Evolutionary conservation across 2,329 filamentous ascomycete species (phyloP).

Genomic region (Davidsoniella eucalypti): DNA sequence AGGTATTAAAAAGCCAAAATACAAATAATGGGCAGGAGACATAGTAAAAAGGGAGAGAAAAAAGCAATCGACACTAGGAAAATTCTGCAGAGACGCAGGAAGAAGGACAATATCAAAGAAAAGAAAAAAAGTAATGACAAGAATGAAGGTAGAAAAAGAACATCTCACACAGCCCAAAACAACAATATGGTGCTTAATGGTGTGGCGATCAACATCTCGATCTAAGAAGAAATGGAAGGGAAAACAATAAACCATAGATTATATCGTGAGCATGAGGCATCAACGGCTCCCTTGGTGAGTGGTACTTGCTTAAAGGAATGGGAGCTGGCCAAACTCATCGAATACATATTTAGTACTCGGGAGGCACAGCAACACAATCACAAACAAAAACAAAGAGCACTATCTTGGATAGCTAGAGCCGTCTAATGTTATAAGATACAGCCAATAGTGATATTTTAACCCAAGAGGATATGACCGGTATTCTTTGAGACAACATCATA

Average conservation of each 20-base stretch:
- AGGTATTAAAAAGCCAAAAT: constrained; percentile 32
- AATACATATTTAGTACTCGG: not conserved
- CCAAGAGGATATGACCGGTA: too few species aligned
- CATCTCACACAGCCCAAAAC: too few species aligned
- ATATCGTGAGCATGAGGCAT: not conserved
- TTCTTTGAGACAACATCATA: too few species aligned
- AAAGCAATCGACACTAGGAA: not conserved
- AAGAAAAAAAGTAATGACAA: not conserved
- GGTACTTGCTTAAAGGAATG: not conserved
- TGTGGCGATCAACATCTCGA: too few species aligned
- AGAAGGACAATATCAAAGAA: not conserved
- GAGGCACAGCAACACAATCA: not conserved
- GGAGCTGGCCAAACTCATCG: not conserved
- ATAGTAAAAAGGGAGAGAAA: constrained; percentile 16
- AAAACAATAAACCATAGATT: too few species aligned
- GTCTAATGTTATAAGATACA: too few species aligned
- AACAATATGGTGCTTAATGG: too few species aligned
- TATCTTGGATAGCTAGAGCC: too few species aligned
- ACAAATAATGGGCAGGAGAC: constrained; percentile 18
- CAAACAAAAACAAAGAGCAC: not conserved
- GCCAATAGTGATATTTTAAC: too few species aligned
- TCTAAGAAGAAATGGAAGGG: too few species aligned
- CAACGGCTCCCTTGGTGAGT: not conserved
- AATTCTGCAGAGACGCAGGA: not conserved
- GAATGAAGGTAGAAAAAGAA: not conserved